These are phyloP conservation scores for Russula sp. DNA, from an alignment of 768 basidiomycete species.

Conservation along the genomic window DNA sequence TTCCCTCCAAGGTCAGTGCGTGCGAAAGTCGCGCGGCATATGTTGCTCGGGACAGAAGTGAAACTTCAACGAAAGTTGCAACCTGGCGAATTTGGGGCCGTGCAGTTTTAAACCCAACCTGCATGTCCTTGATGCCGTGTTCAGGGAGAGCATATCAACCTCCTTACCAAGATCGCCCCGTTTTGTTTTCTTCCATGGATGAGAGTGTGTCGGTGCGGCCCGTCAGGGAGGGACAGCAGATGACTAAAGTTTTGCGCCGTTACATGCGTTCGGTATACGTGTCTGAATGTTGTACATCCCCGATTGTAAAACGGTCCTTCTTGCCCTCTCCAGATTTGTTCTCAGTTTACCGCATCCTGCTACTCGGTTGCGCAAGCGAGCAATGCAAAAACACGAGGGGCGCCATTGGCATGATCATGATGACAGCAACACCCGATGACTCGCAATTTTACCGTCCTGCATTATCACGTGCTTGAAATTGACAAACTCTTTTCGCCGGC, in stretches of 20 bases:
- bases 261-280: neutral
- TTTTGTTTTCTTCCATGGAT: slow-evolving; percentile 34
- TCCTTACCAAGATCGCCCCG: slow-evolving; percentile 69
- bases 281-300: neutral
- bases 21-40: slow-evolving; percentile 30
- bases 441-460: neutral
- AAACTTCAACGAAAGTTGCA: slow-evolving; percentile 61
- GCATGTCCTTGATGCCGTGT: slow-evolving; percentile 48
- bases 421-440: neutral
- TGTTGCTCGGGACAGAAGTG: neutral
- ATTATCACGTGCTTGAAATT: slow-evolving; percentile 17
- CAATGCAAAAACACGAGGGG: neutral
- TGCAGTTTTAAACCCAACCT: slow-evolving; percentile 3
- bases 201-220: slow-evolving; percentile 52
- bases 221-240: slow-evolving; percentile 47
- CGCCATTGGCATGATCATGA: neutral
- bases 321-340: neutral
- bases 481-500: too few species aligned
- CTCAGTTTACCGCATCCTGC: neutral
- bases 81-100: slow-evolving; percentile 68
- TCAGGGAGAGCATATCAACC: slow-evolving; percentile 58
- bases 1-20: slow-evolving; percentile 52
- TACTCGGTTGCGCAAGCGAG: slow-evolving; percentile 25
- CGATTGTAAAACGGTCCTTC: neutral
- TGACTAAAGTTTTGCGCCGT: neutral